Evolutionary conservation across 1,284 basidiomycete species (phyloP), one percentile per base, ranked within the genome.

Genomic region (Cutaneotrichosporon arboriforme): DNA sequence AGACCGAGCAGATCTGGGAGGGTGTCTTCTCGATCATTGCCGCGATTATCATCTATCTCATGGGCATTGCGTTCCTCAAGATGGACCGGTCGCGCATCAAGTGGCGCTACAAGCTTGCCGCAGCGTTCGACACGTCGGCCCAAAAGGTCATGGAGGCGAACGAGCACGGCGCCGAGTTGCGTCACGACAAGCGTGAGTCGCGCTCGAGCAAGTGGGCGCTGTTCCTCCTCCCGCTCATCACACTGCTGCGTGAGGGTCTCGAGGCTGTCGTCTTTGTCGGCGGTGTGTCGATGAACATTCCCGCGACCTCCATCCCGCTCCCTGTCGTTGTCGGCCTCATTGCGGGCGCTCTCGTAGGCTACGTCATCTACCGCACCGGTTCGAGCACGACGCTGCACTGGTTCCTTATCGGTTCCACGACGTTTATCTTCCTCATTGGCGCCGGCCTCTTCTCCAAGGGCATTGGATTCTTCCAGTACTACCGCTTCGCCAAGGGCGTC

Each of bases 211-310:
- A 84, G 77, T 96, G 88, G 84, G 82, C 85, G 0, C 80, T 97
- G 37, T 90, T 97, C 78, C 67, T 92, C 49, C 79, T 97, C 8
- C 92, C 92, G 0, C 76, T 92, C 61, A 83, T 96, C 68, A 94
- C 91, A 4, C 88, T 97, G 36, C 47, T 64, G 18, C 85, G 92
- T 62, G 92, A 97, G 78, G 92, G 91, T 67, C 80, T 96, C 61
- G 92, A 97, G 74, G 90, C 88, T 1, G 86, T 96, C 54, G 80
- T 97, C 58, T 96, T 96, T 68, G 90, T 96, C 48, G 88, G 91
- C 17, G 91, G 92, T 54, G 91, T 94, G 39, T 84, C 90, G 2
- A 83, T 96, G 41, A 85, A 85, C 36, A 81, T 88, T 66, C 78
- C 83, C 2, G 91, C 87, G 2, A 82, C 80, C 1, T 82, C 90